These are phyloP conservation scores for Blastocystis hominis DNA, from an alignment of 352 stramenopile species.

Conservation along the genomic window DNA sequence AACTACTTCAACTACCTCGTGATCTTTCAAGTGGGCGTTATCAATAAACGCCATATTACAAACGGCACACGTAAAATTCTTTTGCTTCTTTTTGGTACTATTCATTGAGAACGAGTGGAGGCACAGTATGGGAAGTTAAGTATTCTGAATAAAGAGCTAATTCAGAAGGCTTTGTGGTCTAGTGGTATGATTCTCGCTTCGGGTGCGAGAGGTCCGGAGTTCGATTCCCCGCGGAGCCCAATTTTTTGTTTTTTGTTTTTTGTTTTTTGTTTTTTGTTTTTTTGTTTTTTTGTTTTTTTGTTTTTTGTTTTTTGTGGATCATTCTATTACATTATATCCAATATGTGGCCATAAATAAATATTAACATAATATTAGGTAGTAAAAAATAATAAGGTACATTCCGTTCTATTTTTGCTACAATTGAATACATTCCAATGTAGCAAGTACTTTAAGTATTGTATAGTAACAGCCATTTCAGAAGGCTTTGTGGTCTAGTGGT, in stretches of 20 bases:
- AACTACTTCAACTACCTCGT: background rate
- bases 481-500: no score
- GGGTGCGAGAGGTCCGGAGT: slow-evolving; percentile 57
- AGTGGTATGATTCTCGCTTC: slow-evolving; percentile 59
- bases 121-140: background rate
- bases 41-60: slow-evolving; percentile 53
- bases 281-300: background rate
- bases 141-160: background rate
- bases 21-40: slow-evolving; percentile 49
- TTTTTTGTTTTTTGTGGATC: background rate
- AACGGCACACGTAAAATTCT: slow-evolving; percentile 41
- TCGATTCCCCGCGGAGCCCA: slow-evolving; percentile 56
- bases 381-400: background rate
- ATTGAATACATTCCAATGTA: no score
- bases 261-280: background rate
- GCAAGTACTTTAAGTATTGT: no score
- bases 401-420: no score
- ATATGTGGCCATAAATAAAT: background rate
- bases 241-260: slow-evolving; percentile 3
- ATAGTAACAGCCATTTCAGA: no score
- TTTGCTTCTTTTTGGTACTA: slow-evolving; percentile 19
- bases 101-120: background rate
- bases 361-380: background rate
- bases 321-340: slow-evolving; percentile 15
- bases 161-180: slow-evolving; percentile 43